These are phyloP conservation scores for Aphanoascus verrucosus DNA, from an alignment of 2,329 filamentous ascomycete species.

Conservation along the genomic window DNA sequence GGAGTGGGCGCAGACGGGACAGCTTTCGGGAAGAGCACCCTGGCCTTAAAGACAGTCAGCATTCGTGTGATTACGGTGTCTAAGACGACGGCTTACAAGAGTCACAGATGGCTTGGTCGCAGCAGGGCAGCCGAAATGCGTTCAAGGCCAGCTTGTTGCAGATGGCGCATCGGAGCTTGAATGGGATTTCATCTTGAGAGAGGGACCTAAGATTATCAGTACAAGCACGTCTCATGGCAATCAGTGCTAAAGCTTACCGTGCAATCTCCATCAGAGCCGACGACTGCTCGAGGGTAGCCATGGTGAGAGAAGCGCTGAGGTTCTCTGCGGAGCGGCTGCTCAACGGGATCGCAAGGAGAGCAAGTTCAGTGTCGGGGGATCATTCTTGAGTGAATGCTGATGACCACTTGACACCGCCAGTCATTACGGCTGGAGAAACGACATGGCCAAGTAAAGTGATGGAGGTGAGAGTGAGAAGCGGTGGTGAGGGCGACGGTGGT, in stretches of 20 bases:
- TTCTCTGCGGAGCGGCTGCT: neutral
- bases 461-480: neutral
- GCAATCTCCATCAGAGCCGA: conserved; percentile 36
- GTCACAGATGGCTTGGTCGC: conserved; percentile 89
- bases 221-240: neutral
- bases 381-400: neutral
- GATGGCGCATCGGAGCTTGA: conserved; percentile 86
- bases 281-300: conserved; percentile 33
- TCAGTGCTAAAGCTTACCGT: conserved; percentile 22
- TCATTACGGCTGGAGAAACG: neutral
- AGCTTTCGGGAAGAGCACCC: conserved; percentile 61
- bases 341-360: neutral
- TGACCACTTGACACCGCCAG: too few relatives aligned
- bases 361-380: neutral
- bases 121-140: conserved; percentile 84
- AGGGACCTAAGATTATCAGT: conserved; percentile 49
- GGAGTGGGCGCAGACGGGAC: conserved; percentile 85
- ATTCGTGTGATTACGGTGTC: neutral
- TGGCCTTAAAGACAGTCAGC: conserved; percentile 48
- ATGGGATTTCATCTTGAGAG: conserved; percentile 75
- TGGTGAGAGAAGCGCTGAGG: conserved; percentile 14
- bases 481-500: neutral
- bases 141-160: conserved; percentile 87
- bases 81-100: conserved; percentile 51
- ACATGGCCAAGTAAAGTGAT: neutral